Percentiles rank a stretch among this genome's conserved stretches.
Conservation (phyloP, 768 basidiomycete genomes). For the Suillus lakei region DNA sequence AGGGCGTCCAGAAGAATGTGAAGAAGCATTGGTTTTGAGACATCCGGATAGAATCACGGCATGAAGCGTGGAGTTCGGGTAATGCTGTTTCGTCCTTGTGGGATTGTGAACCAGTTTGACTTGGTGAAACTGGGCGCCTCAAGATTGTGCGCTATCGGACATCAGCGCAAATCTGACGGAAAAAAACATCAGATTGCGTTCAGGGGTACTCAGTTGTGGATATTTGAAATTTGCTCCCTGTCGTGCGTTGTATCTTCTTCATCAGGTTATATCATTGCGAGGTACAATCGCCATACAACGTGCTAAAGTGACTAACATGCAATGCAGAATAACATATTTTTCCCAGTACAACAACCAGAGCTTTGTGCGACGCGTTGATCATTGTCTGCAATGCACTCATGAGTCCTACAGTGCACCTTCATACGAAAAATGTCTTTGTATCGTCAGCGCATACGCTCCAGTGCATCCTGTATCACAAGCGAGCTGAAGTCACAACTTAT, state of each 20-base stretch:
- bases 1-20: neutral
- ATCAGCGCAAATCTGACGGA: neutral
- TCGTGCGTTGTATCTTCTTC: neutral
- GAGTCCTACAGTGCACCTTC: neutral
- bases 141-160: neutral
- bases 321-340: neutral
- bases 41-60: neutral
- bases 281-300: neutral
- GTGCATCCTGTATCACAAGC: neutral
- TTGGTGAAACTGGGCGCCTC: neutral
- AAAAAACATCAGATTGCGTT: neutral
- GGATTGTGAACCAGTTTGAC: neutral
- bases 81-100: neutral
- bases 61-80: neutral
- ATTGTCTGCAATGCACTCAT: neutral
- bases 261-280: neutral
- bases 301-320: neutral
- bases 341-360: neutral
- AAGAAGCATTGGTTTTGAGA: neutral
- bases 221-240: neutral
- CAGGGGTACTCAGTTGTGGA: neutral
- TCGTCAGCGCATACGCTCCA: neutral
- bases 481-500: neutral
- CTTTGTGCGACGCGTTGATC: neutral
- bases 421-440: neutral